phyloP scores from a whole-genome alignment of 2,329 filamentous ascomycete species.

The Alternaria metachromatica region DNA sequence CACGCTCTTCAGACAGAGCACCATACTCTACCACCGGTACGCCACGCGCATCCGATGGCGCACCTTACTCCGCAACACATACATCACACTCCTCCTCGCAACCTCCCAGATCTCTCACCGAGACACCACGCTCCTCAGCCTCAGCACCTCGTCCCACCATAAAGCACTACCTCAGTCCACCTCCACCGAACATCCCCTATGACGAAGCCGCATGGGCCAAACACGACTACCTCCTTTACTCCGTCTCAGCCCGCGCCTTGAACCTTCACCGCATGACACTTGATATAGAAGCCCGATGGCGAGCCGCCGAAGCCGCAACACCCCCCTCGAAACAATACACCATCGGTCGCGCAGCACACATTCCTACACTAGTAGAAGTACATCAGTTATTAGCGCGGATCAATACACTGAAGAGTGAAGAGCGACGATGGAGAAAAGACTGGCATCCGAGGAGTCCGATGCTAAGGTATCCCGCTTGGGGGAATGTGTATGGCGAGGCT shows the following conservation, averaged over 20 bases:
- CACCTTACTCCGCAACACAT: neutral
- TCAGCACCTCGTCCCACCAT: neutral
- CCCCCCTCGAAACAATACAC: neutral
- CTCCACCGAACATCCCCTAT: neutral
- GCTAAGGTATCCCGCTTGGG: slow-evolving; percentile 3
- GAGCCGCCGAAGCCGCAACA: neutral
- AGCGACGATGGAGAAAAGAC: neutral
- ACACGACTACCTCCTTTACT: neutral
- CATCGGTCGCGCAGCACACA: neutral
- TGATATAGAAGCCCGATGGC: neutral
- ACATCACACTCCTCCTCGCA: neutral
- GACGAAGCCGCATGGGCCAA: neutral
- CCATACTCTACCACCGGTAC: neutral
- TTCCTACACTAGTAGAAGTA: neutral
- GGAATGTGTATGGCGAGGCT: neutral
- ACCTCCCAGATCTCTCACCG: neutral
- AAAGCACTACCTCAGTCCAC: neutral
- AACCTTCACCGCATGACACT: neutral
- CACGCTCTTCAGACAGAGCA: neutral
- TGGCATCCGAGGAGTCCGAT: slow-evolving; percentile 1
- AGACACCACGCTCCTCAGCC: neutral
- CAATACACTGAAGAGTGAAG: neutral
- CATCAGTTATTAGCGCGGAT: neutral
- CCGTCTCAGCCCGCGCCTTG: neutral
- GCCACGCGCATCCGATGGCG: neutral